Evolutionary conservation across 129 eudicot species (phyloP), one percentile per base, ranked within the genome.

Genomic region (Ambrosia artemisiifolia): DNA sequence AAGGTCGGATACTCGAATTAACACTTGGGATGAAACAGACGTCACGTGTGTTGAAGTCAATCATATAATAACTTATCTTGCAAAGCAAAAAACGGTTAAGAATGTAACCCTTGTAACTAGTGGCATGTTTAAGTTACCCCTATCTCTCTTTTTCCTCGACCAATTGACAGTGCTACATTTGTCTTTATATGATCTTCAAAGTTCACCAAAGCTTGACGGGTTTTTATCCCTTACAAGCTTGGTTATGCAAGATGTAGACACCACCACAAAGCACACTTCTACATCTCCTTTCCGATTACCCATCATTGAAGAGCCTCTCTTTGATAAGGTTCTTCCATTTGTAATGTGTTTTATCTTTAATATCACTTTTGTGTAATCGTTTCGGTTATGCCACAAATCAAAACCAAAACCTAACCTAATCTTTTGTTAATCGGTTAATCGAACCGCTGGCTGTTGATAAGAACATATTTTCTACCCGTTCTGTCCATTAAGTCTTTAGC

Each of bases 1-100:
- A 69, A 4, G 49, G 73, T 69, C 73, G 63, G 4, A 50, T 69
- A 34, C 34, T 50, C 0, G 74, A 50, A 63, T 50, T 69, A 34
- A 7, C 62, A 0, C 73, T 69, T 16, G 10, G 48, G 8, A 51
- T 51, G 63, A 0, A 6, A 2, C 18, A 32, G 48, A 34, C 16
- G 2, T 14, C 1, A 20, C 74, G 1, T 69, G 72, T 48, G 72
- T 69, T 51, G 74, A 69, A 38, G 10, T 69, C 34, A 63, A 69
- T 19, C 74, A 50, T 10, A 69, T 69, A 33, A 9, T 69, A 33
- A 11, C 2, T 51, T 14, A 34, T 53, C 35, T 69, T 48, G 51
- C 63, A 1, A 69, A 6, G 32, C n/a, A 49, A 5, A 68, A 68
- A 0, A 68, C 62, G 2, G 9, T 68, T 47, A 68, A 48, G 33